These are phyloP conservation scores for Candida sonorensis DNA, from an alignment of 805 yeast species.

Conservation along the genomic window DNA sequence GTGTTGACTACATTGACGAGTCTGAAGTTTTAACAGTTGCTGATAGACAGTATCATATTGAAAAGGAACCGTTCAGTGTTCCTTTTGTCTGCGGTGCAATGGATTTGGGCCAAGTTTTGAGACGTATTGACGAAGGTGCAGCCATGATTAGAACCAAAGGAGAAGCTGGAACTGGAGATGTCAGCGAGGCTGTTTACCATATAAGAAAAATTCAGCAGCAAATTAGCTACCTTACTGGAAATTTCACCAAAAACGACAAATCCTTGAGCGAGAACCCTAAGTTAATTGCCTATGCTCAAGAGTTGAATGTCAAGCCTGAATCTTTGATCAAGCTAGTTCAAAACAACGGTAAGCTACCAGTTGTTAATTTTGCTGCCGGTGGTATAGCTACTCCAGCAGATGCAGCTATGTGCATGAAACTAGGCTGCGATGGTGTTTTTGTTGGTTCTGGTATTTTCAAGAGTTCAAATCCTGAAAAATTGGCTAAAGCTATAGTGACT, in stretches of 20 bases:
- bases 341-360: slow-evolving; percentile 60
- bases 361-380: slow-evolving; percentile 83
- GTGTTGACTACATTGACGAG: slow-evolving; percentile 77
- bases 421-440: slow-evolving; percentile 75
- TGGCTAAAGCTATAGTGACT: slow-evolving; percentile 74
- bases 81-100: slow-evolving; percentile 85
- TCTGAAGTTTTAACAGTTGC: slow-evolving; percentile 83
- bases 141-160: slow-evolving; percentile 86
- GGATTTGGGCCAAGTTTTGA: slow-evolving; percentile 73
- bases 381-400: slow-evolving; percentile 87
- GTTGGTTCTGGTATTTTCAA: slow-evolving; percentile 78
- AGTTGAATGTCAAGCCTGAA: slow-evolving; percentile 53
- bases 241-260: slow-evolving; percentile 1
- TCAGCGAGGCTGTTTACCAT: slow-evolving; percentile 75
- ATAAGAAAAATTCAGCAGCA: slow-evolving; percentile 54
- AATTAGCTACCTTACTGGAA: slow-evolving; percentile 38
- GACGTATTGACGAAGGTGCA: slow-evolving; percentile 77
- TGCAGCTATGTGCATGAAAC: slow-evolving; percentile 77
- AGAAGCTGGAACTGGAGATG: slow-evolving; percentile 86
- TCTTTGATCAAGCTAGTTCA: slow-evolving; percentile 43
- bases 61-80: slow-evolving; percentile 51
- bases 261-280: slow-evolving; percentile 20
- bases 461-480: slow-evolving; percentile 61
- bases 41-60: slow-evolving; percentile 59
- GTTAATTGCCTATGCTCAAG: slow-evolving; percentile 44